phyloP scores from a whole-genome alignment of 495 filamentous ascomycete species.

The Neurospora sp. region DNA sequence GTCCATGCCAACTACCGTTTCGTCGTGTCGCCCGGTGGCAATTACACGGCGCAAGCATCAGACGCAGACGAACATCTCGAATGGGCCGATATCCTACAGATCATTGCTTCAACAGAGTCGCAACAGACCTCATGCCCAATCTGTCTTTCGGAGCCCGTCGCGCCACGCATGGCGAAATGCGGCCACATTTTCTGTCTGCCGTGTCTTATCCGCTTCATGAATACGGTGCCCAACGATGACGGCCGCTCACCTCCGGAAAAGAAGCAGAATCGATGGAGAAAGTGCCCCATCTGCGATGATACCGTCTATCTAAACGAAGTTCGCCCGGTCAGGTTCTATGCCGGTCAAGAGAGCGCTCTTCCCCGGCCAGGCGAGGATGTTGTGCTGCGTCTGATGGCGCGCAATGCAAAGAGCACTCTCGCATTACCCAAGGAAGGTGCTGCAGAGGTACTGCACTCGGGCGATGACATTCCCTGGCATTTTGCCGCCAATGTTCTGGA shows the following conservation, averaged over 20 bases:
- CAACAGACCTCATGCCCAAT: slow-evolving; percentile 87
- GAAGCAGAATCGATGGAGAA: slow-evolving; percentile 59
- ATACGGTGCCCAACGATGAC: slow-evolving; percentile 60
- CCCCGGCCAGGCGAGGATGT: slow-evolving; percentile 82
- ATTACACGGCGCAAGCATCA: slow-evolving; percentile 67
- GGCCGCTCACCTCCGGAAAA: slow-evolving; percentile 56
- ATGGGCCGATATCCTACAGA: slow-evolving; percentile 83
- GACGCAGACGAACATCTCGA: slow-evolving; percentile 88
- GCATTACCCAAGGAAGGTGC: slow-evolving; percentile 74
- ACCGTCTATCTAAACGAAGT: slow-evolving; percentile 78
- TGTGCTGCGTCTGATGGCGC: slow-evolving; percentile 72
- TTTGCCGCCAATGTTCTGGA: slow-evolving; percentile 88
- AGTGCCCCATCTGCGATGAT: slow-evolving; percentile 95
- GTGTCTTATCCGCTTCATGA: slow-evolving; percentile 93
- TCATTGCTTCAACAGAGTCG: slow-evolving; percentile 80
- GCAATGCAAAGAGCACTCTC: slow-evolving; percentile 68
- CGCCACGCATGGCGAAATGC: slow-evolving; percentile 94
- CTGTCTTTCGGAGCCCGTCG: slow-evolving; percentile 81
- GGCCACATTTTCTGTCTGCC: slow-evolving; percentile 96
- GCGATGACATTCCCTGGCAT: slow-evolving; percentile 84
- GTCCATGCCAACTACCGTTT: slow-evolving; percentile 98
- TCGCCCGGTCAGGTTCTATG: slow-evolving; percentile 84
- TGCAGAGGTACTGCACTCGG: slow-evolving; percentile 52
- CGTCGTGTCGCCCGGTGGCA: slow-evolving; percentile 73
- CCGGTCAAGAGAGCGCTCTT: slow-evolving; percentile 71